A percentile compares a stretch with the other conserved stretches of the same genome.
Evolutionary conservation across 2,329 filamentous ascomycete genomes (phyloP).

Genomic region (Trichoderma endophyticum): DNA sequence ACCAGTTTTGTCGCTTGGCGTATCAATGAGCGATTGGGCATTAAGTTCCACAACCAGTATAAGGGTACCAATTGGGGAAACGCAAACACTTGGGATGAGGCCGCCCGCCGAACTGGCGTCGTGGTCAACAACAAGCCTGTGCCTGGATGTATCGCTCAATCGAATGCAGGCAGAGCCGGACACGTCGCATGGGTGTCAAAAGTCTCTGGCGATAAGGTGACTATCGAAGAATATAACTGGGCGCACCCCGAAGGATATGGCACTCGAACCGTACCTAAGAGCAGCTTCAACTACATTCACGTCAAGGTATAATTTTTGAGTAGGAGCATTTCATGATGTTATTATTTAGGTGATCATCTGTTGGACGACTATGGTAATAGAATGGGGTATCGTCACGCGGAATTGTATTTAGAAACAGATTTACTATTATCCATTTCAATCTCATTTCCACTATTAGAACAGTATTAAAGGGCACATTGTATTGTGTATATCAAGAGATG

Average conservation of each 20-base stretch:
- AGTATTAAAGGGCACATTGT: not conserved
- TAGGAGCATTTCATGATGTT: not conserved
- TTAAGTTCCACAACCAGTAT: slow-evolving; percentile 25
- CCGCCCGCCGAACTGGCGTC: slow-evolving; percentile 17
- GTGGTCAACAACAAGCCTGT: slow-evolving; percentile 21
- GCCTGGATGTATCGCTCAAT: slow-evolving; percentile 20
- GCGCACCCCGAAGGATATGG: slow-evolving; percentile 19
- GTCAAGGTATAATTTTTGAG: slow-evolving; percentile 4
- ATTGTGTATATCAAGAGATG: not conserved
- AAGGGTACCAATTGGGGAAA: slow-evolving; percentile 24
- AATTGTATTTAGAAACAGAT: not conserved
- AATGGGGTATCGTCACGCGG: not conserved
- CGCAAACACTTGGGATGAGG: slow-evolving; percentile 24
- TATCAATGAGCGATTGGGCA: slow-evolving; percentile 22
- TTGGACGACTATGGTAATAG: not conserved
- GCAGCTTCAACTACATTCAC: slow-evolving; percentile 24
- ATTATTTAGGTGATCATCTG: not conserved
- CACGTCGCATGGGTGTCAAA: slow-evolving; percentile 24
- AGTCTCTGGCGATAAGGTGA: slow-evolving; percentile 20
- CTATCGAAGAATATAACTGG: slow-evolving; percentile 24
- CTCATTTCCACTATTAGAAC: not conserved
- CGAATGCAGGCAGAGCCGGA: slow-evolving; percentile 16
- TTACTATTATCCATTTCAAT: not conserved
- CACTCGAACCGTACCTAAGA: slow-evolving; percentile 20
- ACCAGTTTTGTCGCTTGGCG: slow-evolving; percentile 26